phyloP scores from a whole-genome alignment of 495 filamentous ascomycete genomes.

The Aspergillus indologenus region DNA sequence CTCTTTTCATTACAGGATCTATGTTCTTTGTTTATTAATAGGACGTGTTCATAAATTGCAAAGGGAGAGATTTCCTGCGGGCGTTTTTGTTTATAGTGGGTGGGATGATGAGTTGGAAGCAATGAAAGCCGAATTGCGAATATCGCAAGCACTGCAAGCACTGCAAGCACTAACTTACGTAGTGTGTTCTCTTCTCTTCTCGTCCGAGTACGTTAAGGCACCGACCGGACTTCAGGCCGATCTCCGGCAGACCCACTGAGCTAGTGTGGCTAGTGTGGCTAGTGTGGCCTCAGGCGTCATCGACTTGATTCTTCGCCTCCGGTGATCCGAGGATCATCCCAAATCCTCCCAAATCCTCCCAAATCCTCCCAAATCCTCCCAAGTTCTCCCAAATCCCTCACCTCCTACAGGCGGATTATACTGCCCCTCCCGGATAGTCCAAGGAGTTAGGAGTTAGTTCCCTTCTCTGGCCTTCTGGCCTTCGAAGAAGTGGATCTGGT shows the following conservation, averaged over 20 bases:
- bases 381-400: neutral
- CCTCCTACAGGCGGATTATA: neutral
- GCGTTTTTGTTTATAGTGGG: neutral
- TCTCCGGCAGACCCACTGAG: neutral
- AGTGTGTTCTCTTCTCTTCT: too few species aligned
- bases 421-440: neutral
- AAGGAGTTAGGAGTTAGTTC: neutral
- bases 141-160: too few species aligned
- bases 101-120: neutral
- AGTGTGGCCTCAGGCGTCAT: too few species aligned
- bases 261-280: too few species aligned
- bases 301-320: too few species aligned
- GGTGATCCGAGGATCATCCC: too few species aligned
- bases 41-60: slow-evolving; percentile 9
- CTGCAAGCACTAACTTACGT: too few species aligned
- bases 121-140: neutral
- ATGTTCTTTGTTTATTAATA: slow-evolving; percentile 9
- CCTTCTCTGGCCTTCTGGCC: neutral
- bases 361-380: too few species aligned
- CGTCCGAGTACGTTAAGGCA: too few species aligned
- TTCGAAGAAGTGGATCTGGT: neutral
- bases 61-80: slow-evolving; percentile 2
- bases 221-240: neutral
- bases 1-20: slow-evolving; percentile 2
- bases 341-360: too few species aligned